Base-by-base conservation (phyloP, 192 early-diverging fungal genomes). In the Backusella macrospora region DNA sequence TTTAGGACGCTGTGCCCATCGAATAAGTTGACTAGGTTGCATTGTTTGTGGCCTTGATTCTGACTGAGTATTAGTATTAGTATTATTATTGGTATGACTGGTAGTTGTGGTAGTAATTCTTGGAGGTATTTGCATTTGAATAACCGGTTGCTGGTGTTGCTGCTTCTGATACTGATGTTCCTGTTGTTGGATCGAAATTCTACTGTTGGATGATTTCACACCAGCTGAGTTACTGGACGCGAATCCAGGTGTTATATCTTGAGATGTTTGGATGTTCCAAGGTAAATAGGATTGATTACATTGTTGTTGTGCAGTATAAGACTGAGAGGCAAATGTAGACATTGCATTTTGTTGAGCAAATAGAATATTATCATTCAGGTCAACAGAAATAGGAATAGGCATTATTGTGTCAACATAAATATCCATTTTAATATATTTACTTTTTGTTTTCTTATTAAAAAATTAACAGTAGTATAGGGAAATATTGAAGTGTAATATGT, bases 1-100 rank as follows among this genome's bases (percentile, higher is more conserved):
- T 37, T 75, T 75, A 13, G 70, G 65, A 62, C 74, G 69, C 6
- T 65, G 63, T n/a, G 38, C 38, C 63, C 26, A 65, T 59, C 52
- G 21, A 59, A 59, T 59, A 5, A 59, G 52, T 14, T 59, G 52
- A 1, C 12, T 3, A 12, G 52, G 26, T 59, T 59, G 21, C 21
- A 59, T 59, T 12, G 52, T 26, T 59, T 59, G 52, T 59, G 52
- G 3, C 10, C 18, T 59, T 26, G 26, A 5, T 59, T 59, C 52
- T 59, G 52, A 13, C 21, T 26, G 52, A 59, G 18, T 59, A 26
- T 59, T 59, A 59, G 21, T 59, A 23, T 18, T 59, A 59, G 52
- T 6, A 26, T 34, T 34, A 34, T 34, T 34, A 34, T 34, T 34
- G 29, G 29, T 34, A 34, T 34, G 0, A 34, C 16, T 47, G 46